These are phyloP conservation scores for Xylariaceae sp. DNA, from an alignment of 2,329 filamentous ascomycete species.

Conservation along the genomic window DNA sequence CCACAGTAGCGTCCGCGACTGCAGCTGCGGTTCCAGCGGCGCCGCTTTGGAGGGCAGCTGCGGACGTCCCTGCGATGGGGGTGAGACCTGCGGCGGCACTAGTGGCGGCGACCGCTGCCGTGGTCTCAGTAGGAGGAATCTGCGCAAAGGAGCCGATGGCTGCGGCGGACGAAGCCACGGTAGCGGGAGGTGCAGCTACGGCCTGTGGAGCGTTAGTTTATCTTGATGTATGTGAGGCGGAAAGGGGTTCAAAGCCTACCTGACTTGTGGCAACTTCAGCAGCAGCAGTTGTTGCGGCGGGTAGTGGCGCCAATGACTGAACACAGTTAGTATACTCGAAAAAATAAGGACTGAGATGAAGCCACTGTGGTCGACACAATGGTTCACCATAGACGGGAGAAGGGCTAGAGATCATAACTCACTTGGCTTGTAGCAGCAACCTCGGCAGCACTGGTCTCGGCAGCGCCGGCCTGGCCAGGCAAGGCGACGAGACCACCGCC, in stretches of 20 bases:
- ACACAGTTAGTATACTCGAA: too few relatives aligned
- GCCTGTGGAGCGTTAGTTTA: neutral
- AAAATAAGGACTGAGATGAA: too few relatives aligned
- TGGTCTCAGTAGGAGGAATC: neutral
- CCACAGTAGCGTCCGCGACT: neutral
- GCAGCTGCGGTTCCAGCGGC: neutral
- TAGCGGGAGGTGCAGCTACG: neutral
- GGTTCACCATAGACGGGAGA: too few relatives aligned
- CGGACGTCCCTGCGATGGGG: neutral
- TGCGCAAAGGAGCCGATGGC: neutral
- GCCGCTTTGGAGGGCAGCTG: neutral
- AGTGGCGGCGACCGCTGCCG: slow-evolving; percentile 1
- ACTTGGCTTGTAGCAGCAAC: neutral
- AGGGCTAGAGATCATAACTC: too few relatives aligned
- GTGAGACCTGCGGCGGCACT: slow-evolving; percentile 1
- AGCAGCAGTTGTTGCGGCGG: too few relatives aligned
- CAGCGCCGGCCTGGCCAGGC: slow-evolving; percentile 1
- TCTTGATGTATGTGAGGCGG: too few relatives aligned
- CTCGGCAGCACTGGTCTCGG: neutral
- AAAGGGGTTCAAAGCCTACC: too few relatives aligned
- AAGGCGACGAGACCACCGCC: slow-evolving; percentile 13
- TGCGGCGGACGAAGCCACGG: neutral
- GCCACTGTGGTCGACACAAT: too few relatives aligned
- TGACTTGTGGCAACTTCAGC: too few relatives aligned
- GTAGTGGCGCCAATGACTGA: too few relatives aligned